Conservation (phyloP, 805 yeast genomes). For the Ogataea neopini region DNA sequence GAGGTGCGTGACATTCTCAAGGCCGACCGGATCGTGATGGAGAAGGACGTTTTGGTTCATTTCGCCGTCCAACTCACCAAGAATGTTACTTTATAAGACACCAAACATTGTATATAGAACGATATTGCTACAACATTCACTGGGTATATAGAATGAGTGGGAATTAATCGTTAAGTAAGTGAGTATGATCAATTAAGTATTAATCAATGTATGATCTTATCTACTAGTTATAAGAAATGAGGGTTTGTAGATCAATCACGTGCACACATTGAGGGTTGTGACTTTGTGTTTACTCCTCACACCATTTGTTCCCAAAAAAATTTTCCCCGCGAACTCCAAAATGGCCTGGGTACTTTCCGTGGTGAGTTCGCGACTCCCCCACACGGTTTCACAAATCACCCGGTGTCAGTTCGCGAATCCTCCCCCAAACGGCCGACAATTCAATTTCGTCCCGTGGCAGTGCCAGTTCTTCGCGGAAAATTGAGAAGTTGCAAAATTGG, state of each 20-base stretch:
- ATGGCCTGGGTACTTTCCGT: no score
- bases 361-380: no score
- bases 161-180: no score
- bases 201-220: no score
- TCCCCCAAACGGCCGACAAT: no score
- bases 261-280: slow-evolving; percentile 3
- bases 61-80: slow-evolving; percentile 33
- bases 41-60: slow-evolving; percentile 69
- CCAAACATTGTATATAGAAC: slow-evolving; percentile 12
- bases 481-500: not conserved
- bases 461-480: slow-evolving; percentile 4
- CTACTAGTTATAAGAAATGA: no score
- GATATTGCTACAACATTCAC: not conserved
- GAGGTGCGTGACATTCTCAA: slow-evolving; percentile 81
- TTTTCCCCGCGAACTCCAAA: slow-evolving; percentile 6
- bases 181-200: no score
- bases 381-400: no score
- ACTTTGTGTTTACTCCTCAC: slow-evolving; percentile 4
- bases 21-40: slow-evolving; percentile 75
- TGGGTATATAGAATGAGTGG: slow-evolving; percentile 1
- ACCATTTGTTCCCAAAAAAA: not conserved
- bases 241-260: slow-evolving; percentile 1
- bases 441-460: not conserved
- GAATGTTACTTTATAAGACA: slow-evolving; percentile 16
- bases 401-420: not conserved